Conservation (phyloP, 2,329 filamentous ascomycete genomes). For the Scytalidium lignicola region DNA sequence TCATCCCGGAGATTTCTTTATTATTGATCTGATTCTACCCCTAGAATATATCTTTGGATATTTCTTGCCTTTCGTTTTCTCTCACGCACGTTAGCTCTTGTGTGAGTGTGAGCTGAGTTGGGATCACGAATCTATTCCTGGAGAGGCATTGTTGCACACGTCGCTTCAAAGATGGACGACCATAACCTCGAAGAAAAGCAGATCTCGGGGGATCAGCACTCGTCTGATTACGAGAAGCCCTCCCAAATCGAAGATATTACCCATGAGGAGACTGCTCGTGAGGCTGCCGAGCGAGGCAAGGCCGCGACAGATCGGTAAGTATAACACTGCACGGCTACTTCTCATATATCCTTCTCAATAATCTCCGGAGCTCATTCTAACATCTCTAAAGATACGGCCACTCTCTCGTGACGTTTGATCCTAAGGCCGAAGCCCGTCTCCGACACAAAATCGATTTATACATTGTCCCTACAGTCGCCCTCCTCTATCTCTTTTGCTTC, state of each 20-base stretch:
- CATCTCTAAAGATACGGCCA: constrained; percentile 34
- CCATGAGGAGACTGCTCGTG: constrained; percentile 17
- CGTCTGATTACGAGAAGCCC: constrained; percentile 1
- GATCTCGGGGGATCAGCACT: background rate
- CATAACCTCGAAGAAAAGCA: constrained; percentile 6
- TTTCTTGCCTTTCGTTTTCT: too few relatives aligned
- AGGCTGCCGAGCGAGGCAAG: constrained; percentile 21
- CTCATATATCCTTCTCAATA: background rate
- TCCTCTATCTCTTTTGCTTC: constrained; percentile 69
- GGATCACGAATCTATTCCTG: too few relatives aligned
- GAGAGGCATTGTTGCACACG: too few relatives aligned
- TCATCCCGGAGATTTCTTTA: too few relatives aligned
- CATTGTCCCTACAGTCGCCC: constrained; percentile 59
- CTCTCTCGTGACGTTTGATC: constrained; percentile 49
- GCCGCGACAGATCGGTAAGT: constrained; percentile 23
- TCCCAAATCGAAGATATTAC: background rate
- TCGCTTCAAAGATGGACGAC: background rate
- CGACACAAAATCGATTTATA: constrained; percentile 60
- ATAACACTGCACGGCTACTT: background rate
- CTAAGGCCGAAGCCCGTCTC: constrained; percentile 50
- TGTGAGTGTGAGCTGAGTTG: too few relatives aligned
- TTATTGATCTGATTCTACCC: too few relatives aligned
- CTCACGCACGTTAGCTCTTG: too few relatives aligned
- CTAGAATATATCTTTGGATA: too few relatives aligned
- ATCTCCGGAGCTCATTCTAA: background rate